A percentile compares a stretch with the other conserved stretches of the same genome.
These are phyloP conservation scores for Phytophthora syringae DNA, from an alignment of 352 stramenopile species.

Conservation along the genomic window DNA sequence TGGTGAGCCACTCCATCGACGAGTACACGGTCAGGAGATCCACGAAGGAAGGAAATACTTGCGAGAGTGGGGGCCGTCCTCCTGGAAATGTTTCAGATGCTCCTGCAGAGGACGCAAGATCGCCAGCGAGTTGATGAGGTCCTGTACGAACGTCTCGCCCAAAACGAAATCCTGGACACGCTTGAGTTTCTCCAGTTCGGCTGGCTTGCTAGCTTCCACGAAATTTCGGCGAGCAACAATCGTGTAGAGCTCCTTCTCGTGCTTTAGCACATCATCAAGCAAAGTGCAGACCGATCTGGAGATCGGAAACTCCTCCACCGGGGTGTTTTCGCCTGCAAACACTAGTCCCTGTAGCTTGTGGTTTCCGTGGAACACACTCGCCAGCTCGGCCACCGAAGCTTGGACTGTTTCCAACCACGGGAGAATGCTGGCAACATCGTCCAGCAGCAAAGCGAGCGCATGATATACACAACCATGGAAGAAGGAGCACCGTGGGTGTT, in stretches of 20 bases:
- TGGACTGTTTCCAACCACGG: constrained; percentile 56
- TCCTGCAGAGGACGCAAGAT: constrained; percentile 65
- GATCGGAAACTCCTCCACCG: constrained; percentile 30
- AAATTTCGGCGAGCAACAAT: constrained; percentile 70
- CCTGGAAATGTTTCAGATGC: constrained; percentile 55
- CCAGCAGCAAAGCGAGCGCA: constrained; percentile 55
- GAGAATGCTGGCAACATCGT: constrained; percentile 55
- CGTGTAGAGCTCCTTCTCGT: constrained; percentile 58
- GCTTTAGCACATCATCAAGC: constrained; percentile 57
- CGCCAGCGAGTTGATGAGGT: constrained; percentile 62
- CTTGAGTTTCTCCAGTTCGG: constrained; percentile 55
- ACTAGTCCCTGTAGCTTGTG: constrained; percentile 47
- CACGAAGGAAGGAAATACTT: constrained; percentile 58
- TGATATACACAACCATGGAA: constrained; percentile 70
- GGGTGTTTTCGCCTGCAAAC: constrained; percentile 15
- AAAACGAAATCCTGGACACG: constrained; percentile 74
- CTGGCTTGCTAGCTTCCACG: constrained; percentile 43
- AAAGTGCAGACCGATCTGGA: constrained; percentile 39
- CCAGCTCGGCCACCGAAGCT: constrained; percentile 45
- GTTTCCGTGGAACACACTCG: constrained; percentile 51
- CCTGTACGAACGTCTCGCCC: constrained; percentile 63
- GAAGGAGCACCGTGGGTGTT: constrained; percentile 64
- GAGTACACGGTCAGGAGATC: constrained; percentile 55
- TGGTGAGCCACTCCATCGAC: constrained; percentile 67
- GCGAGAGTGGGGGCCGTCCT: constrained; percentile 53